Conservation (phyloP, 2,329 filamentous ascomycete genomes). For the Camptophora hylomeconis region DNA sequence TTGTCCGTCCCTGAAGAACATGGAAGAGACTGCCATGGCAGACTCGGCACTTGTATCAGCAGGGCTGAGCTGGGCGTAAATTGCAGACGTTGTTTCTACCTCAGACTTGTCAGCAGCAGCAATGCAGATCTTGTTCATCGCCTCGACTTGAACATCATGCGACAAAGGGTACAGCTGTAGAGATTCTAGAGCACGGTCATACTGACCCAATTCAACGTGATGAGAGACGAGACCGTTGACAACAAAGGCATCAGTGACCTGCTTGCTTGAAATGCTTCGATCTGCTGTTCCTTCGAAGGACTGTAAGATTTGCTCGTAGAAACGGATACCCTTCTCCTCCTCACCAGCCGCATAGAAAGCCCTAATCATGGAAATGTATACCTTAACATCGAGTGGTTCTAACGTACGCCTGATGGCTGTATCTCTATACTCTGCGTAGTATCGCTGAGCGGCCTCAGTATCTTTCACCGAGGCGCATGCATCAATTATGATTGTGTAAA, state of each 20-base stretch:
- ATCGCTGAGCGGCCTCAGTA: constrained; percentile 75
- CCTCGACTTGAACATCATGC: constrained; percentile 40
- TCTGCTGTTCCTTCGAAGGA: constrained; percentile 35
- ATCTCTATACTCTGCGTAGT: constrained; percentile 87
- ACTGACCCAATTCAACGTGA: constrained; percentile 56
- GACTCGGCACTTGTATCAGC: constrained; percentile 38
- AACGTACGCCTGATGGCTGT: constrained; percentile 55
- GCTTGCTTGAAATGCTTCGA: constrained; percentile 42
- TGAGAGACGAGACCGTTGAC: constrained; percentile 66
- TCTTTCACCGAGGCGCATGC: constrained; percentile 75
- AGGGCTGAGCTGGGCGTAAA: constrained; percentile 46
- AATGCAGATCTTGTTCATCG: constrained; percentile 61
- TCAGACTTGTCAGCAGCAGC: constrained; percentile 70
- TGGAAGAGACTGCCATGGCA: constrained; percentile 70
- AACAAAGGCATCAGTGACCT: constrained; percentile 60
- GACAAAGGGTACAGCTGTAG: constrained; percentile 46
- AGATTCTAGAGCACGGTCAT: constrained; percentile 54
- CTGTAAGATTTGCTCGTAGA: constrained; percentile 65
- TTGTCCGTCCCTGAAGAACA: constrained; percentile 73
- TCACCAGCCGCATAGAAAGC: constrained; percentile 77
- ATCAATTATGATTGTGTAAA: constrained; percentile 90
- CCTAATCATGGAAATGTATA: constrained; percentile 85
- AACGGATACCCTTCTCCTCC: constrained; percentile 67
- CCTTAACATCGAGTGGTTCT: constrained; percentile 65
- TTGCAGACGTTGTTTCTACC: constrained; percentile 51